These are phyloP conservation scores for Pezizomycotina sp. DNA, from an alignment of 2,329 filamentous ascomycete species.

Conservation along the genomic window DNA sequence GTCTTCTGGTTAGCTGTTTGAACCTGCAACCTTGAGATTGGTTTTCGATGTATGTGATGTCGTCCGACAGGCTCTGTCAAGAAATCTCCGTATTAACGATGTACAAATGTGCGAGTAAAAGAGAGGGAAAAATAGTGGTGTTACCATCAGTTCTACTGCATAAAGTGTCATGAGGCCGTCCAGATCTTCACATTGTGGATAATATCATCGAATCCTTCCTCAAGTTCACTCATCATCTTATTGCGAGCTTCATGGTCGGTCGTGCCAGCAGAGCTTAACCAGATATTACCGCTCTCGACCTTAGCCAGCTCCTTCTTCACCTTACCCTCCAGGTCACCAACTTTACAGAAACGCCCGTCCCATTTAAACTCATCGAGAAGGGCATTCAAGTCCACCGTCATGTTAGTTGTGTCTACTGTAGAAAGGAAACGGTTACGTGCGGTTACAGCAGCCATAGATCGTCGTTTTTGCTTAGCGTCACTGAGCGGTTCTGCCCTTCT, in stretches of 20 bases:
- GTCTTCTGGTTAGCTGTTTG: constrained; percentile 95
- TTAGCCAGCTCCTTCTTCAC: constrained; percentile 25
- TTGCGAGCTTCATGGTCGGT: constrained; percentile 37
- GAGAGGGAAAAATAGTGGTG: constrained; percentile 27
- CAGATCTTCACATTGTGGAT: constrained; percentile 91
- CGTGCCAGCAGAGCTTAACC: constrained; percentile 37
- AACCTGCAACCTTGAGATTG: constrained; percentile 93
- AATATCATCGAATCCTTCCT: constrained; percentile 70
- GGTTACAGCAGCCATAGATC: constrained; percentile 9
- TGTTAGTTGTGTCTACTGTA: constrained; percentile 22
- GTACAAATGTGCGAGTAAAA: background rate
- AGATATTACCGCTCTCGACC: constrained; percentile 25
- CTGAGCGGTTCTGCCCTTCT: too few relatives aligned
- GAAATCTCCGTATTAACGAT: constrained; percentile 26
- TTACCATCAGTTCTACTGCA: constrained; percentile 77
- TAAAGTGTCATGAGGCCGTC: constrained; percentile 90
- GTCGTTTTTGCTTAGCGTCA: constrained; percentile 13
- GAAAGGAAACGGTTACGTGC: constrained; percentile 19
- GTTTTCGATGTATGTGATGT: constrained; percentile 92
- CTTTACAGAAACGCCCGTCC: constrained; percentile 23
- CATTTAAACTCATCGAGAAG: constrained; percentile 25
- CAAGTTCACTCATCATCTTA: constrained; percentile 77
- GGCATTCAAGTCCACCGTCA: constrained; percentile 24
- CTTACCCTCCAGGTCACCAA: constrained; percentile 23
- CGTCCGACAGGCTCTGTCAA: constrained; percentile 85